phyloP scores from a whole-genome alignment of 768 basidiomycete genomes.

The Hydnum rufescens region DNA sequence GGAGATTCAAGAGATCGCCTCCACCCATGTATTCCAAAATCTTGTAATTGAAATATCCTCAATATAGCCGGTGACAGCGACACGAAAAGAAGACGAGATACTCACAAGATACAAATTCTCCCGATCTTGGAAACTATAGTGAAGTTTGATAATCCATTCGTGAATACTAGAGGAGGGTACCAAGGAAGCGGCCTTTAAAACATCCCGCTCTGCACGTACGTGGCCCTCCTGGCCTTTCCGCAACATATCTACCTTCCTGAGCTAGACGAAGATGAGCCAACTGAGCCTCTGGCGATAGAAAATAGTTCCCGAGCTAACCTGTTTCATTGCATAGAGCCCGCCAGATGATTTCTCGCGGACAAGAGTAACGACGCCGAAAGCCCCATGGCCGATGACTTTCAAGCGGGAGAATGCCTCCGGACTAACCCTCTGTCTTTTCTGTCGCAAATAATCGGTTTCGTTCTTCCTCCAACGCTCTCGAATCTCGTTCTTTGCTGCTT shows the following conservation, averaged over 20 bases:
- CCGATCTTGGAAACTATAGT: slow-evolving; percentile 88
- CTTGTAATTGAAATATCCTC: slow-evolving; percentile 19
- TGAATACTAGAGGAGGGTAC: slow-evolving; percentile 52
- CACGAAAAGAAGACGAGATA: slow-evolving; percentile 8
- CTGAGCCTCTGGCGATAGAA: background rate
- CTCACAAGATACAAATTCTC: slow-evolving; percentile 87
- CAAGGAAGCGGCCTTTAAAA: slow-evolving; percentile 76
- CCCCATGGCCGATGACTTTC: slow-evolving; percentile 90
- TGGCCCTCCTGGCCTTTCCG: slow-evolving; percentile 95
- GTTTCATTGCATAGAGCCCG: slow-evolving; percentile 87
- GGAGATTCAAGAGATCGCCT: slow-evolving; percentile 85
- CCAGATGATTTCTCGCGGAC: slow-evolving; percentile 67
- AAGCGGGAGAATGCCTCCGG: slow-evolving; percentile 71
- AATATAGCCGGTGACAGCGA: too few relatives aligned
- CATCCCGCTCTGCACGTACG: slow-evolving; percentile 85
- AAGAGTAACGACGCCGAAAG: slow-evolving; percentile 89
- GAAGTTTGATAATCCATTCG: slow-evolving; percentile 86
- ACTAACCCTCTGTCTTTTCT: slow-evolving; percentile 62
- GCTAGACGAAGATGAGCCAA: slow-evolving; percentile 21
- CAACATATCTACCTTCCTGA: slow-evolving; percentile 82
- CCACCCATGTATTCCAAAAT: slow-evolving; percentile 92
- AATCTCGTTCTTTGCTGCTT: slow-evolving; percentile 48
- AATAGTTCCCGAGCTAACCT: slow-evolving; percentile 30
- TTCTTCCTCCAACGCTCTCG: slow-evolving; percentile 65
- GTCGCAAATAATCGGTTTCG: slow-evolving; percentile 79